These are phyloP conservation scores for Favolaschia claudopus DNA, from an alignment of 768 basidiomycete species.

Conservation along the genomic window DNA sequence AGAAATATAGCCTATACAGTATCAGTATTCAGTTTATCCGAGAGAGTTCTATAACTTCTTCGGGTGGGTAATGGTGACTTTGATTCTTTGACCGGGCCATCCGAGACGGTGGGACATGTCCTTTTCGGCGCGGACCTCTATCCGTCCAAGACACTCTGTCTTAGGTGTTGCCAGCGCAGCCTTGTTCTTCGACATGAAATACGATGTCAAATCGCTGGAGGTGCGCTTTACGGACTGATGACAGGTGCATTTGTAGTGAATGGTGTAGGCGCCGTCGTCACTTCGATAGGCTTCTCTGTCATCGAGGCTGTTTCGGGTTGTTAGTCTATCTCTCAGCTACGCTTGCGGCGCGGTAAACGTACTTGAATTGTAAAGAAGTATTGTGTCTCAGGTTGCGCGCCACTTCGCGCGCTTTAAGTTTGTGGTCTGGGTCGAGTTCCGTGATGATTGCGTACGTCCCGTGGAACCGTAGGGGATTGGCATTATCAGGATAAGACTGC, in stretches of 20 bases:
- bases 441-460: conserved; percentile 27
- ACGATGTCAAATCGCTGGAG: conserved; percentile 8
- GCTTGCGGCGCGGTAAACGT: neutral
- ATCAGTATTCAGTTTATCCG: neutral
- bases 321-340: too few relatives aligned
- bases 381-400: conserved; percentile 18
- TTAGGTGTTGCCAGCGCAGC: neutral
- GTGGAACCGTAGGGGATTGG: conserved; percentile 8
- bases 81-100: conserved; percentile 21
- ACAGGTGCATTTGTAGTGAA: conserved; percentile 19
- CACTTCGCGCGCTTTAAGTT: conserved; percentile 5
- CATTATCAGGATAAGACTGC: neutral
- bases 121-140: conserved; percentile 13
- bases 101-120: conserved; percentile 21
- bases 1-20: neutral
- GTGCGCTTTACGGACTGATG: neutral
- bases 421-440: conserved; percentile 17
- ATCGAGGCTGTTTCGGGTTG: neutral
- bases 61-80: conserved; percentile 20
- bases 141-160: conserved; percentile 11
- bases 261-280: conserved; percentile 1
- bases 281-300: neutral
- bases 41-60: neutral
- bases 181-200: conserved; percentile 1
- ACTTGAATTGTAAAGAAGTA: conserved; percentile 18